These are phyloP conservation scores for Litchi chinensis DNA, from an alignment of 345 rosid species.

Conservation along the genomic window DNA sequence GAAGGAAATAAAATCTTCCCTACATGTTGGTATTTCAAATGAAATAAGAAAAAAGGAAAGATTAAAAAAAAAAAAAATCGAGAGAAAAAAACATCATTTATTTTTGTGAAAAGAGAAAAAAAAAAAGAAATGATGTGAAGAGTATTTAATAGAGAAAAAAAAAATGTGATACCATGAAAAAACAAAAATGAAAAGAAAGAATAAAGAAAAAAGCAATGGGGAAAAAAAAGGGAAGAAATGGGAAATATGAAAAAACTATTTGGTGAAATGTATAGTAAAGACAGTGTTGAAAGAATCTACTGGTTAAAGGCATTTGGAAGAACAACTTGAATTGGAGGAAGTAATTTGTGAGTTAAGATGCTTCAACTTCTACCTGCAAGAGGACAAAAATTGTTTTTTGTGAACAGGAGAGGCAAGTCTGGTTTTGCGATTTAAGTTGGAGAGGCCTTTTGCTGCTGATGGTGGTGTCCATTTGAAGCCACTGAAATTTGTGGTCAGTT, in stretches of 20 bases:
- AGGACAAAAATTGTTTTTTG: constrained; percentile 23
- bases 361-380: constrained; percentile 31
- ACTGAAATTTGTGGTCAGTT: constrained; percentile 35
- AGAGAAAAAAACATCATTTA: constrained; percentile 13
- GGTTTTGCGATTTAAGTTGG: constrained; percentile 38
- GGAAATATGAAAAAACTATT: constrained; percentile 7
- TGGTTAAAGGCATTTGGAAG: constrained; percentile 15
- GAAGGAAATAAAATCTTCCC: constrained; percentile 24
- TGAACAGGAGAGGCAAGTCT: constrained; percentile 37
- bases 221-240: constrained; percentile 18
- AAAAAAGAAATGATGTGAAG: constrained; percentile 12
- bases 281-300: neutral
- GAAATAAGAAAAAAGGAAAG: constrained; percentile 15
- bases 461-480: constrained; percentile 41
- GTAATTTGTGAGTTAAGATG: constrained; percentile 27
- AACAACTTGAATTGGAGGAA: constrained; percentile 20
- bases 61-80: neutral
- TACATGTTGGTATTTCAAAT: constrained; percentile 13
- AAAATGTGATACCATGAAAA: constrained; percentile 17
- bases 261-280: neutral
- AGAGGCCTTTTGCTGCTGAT: constrained; percentile 45
- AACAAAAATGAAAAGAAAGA: constrained; percentile 12
- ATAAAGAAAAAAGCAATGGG: constrained; percentile 1
- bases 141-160: constrained; percentile 9
- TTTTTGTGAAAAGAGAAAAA: constrained; percentile 16